Conservation (phyloP, 768 basidiomycete species). For the Sistotremastrum suecicum region DNA sequence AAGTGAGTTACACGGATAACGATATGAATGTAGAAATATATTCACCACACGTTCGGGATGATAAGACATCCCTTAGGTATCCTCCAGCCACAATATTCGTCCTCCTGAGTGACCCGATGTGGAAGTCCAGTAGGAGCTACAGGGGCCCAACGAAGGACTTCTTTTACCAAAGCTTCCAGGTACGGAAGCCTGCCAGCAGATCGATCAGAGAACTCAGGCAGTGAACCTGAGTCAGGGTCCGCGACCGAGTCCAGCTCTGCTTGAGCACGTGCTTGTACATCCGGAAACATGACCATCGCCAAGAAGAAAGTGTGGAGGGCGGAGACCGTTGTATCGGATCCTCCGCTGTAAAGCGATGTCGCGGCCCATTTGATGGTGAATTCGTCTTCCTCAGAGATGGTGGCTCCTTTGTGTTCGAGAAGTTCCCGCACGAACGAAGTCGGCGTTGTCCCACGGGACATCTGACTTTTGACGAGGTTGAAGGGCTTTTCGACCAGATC, state of each 20-base stretch:
- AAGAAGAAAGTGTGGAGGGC: slow-evolving; percentile 1
- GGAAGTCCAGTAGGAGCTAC: slow-evolving; percentile 1
- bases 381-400: slow-evolving; percentile 4
- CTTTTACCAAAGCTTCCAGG: slow-evolving; percentile 1
- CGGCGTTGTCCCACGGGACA: slow-evolving; percentile 10
- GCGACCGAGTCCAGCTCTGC: slow-evolving; percentile 2
- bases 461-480: slow-evolving; percentile 45
- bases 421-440: too few species aligned
- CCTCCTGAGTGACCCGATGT: slow-evolving; percentile 3
- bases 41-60: slow-evolving; percentile 15
- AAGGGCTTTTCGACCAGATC: slow-evolving; percentile 45
- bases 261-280: slow-evolving; percentile 2
- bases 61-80: slow-evolving; percentile 12
- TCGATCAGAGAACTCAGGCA: slow-evolving; percentile 3
- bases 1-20: neutral
- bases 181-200: neutral
- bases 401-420: too few species aligned
- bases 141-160: slow-evolving; percentile 3
- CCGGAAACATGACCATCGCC: slow-evolving; percentile 1
- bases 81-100: neutral
- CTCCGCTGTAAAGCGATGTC: slow-evolving; percentile 9
- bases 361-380: slow-evolving; percentile 13
- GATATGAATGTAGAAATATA: neutral
- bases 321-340: slow-evolving; percentile 3
- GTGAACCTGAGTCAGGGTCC: neutral